phyloP scores from a whole-genome alignment of 1,284 basidiomycete genomes.

The Xanthoconium separans region DNA sequence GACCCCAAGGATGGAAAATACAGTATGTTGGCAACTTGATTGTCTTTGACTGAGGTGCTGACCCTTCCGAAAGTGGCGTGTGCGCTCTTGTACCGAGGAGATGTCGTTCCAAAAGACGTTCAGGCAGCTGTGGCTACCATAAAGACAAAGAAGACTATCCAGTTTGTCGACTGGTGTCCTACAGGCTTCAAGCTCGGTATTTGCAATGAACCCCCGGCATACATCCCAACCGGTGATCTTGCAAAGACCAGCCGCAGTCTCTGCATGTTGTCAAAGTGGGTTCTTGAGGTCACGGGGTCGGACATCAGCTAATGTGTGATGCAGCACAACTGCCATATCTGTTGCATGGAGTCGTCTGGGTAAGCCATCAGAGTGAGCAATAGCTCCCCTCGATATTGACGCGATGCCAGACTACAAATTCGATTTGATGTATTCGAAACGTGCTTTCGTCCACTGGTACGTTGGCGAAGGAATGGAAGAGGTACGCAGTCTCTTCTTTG shows the following conservation, averaged over 20 bases:
- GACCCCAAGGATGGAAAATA: constrained; percentile 97
- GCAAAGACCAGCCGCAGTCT: constrained; percentile 93
- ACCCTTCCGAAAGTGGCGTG: constrained; percentile 66
- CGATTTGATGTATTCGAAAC: constrained; percentile 96
- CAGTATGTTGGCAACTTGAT: constrained; percentile 53
- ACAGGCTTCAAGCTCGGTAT: constrained; percentile 98
- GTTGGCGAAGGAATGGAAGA: constrained; percentile 99
- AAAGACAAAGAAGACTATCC: constrained; percentile 97
- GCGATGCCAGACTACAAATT: constrained; percentile 86
- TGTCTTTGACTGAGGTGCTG: background rate
- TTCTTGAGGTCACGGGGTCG: background rate
- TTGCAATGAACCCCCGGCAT: constrained; percentile 93
- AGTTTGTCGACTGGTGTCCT: constrained; percentile 98
- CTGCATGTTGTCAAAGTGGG: constrained; percentile 92
- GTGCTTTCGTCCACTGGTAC: constrained; percentile 97
- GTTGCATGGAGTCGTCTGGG: constrained; percentile 92
- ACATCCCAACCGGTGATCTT: constrained; percentile 92
- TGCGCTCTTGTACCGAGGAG: constrained; percentile 89
- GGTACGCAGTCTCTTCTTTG: constrained; percentile 30
- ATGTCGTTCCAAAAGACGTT: constrained; percentile 97
- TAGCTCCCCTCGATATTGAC: constrained; percentile 13
- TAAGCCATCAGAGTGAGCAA: constrained; percentile 28
- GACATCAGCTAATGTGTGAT: constrained; percentile 10
- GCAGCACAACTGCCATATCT: constrained; percentile 90
- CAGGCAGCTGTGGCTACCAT: constrained; percentile 92